Evolutionary conservation across 2,329 filamentous ascomycete genomes (phyloP).

Genomic region (Epichloe baconii): DNA sequence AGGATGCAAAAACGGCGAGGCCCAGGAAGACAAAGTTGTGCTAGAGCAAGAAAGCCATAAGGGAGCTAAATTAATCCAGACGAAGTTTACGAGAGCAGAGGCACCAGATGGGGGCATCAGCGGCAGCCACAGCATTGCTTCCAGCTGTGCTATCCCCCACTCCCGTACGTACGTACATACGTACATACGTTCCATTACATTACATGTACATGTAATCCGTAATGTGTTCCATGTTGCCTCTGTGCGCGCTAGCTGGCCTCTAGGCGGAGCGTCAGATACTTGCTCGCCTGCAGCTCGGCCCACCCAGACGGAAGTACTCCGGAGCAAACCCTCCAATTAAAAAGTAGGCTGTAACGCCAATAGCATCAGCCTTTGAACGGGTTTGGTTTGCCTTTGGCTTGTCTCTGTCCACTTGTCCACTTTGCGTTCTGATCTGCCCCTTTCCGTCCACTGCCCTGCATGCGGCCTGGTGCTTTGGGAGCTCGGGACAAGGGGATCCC

Average conservation of each 20-base stretch:
- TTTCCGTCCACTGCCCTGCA: no score
- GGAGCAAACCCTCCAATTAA: conserved; percentile 1
- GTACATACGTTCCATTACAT: no score
- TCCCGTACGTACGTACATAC: no score
- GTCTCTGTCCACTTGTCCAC: neutral
- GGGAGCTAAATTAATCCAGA: neutral
- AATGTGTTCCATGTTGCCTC: neutral
- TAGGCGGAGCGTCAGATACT: neutral
- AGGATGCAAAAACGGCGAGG: neutral
- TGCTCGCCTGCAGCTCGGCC: neutral
- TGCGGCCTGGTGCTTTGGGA: no score
- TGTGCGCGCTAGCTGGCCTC: neutral
- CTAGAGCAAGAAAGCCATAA: neutral
- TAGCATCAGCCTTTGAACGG: neutral
- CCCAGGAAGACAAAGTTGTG: neutral
- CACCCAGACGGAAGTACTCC: neutral
- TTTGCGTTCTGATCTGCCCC: no score
- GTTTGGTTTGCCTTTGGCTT: no score
- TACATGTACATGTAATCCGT: no score
- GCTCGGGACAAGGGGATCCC: no score
- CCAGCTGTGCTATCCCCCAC: neutral
- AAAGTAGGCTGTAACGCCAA: conserved; percentile 1
- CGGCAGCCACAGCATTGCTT: neutral
- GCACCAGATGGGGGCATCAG: neutral
- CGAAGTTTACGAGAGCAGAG: neutral